Base-by-base conservation (phyloP, 192 early-diverging fungal genomes). In the Umbelopsis vinacea region DNA sequence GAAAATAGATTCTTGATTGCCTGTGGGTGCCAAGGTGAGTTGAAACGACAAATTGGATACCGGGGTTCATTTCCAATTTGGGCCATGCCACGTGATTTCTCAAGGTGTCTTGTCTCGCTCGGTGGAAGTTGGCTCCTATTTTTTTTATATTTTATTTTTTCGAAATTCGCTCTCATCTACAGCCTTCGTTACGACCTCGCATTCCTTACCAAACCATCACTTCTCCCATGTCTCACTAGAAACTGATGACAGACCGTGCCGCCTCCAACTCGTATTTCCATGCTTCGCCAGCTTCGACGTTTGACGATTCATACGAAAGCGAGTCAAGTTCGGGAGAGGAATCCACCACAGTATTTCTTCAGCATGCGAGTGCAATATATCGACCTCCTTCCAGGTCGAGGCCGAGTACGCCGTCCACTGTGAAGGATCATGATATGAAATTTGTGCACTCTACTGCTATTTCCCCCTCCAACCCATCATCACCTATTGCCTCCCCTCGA, bases 231-330 rank as follows among this genome's bases (percentile, higher is more conserved):
- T 29, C 15, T 14, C 26, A 63, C 19, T 63, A 35, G 37, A 43
- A 29, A 35, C 57, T 63, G 57, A 63, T 63, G 57, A 63, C 57
- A 63, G 57, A 63, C 33, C 57, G 26, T 38, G 26, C 24, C 33
- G 26, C 33, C 57, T 29, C 57, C 57, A 63, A 63, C 26, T 63
- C 57, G 6, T 26, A 37, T 63, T 63, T 38, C 17, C 26, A 63
- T 63, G 57, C 29, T 14, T 17, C 57, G 57, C 17, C 57, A 63
- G n/a, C 40, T 11, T 7, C 57, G 14, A 63, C 29, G 29, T 63
- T 63, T 63, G 57, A 63, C 57, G 57, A 63, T 63, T 63, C 57
- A 63, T 26, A 63, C 26, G 57, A 63, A 63, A 63, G 26, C 5
- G 57, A 63, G 57, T 29, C 17, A 35, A 63, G 57, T 63, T 63